These are phyloP conservation scores for Termitomyces sp. DNA, from an alignment of 768 basidiomycete genomes.

Conservation along the genomic window DNA sequence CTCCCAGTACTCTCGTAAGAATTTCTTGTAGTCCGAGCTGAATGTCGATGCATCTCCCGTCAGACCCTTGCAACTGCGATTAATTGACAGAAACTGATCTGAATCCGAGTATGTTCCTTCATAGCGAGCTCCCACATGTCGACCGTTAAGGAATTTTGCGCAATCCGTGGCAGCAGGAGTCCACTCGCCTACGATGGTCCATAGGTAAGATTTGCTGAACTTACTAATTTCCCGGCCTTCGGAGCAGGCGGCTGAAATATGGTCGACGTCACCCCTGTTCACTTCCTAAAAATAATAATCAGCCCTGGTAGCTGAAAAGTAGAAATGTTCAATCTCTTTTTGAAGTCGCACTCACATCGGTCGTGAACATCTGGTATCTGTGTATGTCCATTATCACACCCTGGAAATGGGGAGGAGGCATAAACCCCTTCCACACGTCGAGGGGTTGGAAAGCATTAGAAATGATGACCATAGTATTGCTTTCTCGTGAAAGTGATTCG, in stretches of 20 bases:
- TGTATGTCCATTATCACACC: constrained; percentile 81
- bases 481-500: constrained; percentile 36
- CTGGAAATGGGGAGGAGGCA: constrained; percentile 44
- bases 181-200: constrained; percentile 90
- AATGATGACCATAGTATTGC: constrained; percentile 63
- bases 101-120: constrained; percentile 66
- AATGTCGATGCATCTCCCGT: constrained; percentile 76
- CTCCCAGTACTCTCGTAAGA: constrained; percentile 79
- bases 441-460: constrained; percentile 80
- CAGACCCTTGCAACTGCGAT: constrained; percentile 66
- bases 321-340: not conserved
- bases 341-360: constrained; percentile 38
- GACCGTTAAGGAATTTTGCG: constrained; percentile 79
- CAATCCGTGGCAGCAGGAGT: constrained; percentile 76
- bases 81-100: constrained; percentile 57
- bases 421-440: constrained; percentile 64
- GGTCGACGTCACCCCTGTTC: constrained; percentile 42
- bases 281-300: constrained; percentile 32
- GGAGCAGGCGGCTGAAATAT: constrained; percentile 59
- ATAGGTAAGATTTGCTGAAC: constrained; percentile 47
- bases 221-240: constrained; percentile 36
- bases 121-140: constrained; percentile 62
- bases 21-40: constrained; percentile 73
- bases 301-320: not conserved
- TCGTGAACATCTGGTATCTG: constrained; percentile 74